Base-by-base conservation (phyloP, 2,329 filamentous ascomycete genomes). In the Leptographium lundbergii region DNA sequence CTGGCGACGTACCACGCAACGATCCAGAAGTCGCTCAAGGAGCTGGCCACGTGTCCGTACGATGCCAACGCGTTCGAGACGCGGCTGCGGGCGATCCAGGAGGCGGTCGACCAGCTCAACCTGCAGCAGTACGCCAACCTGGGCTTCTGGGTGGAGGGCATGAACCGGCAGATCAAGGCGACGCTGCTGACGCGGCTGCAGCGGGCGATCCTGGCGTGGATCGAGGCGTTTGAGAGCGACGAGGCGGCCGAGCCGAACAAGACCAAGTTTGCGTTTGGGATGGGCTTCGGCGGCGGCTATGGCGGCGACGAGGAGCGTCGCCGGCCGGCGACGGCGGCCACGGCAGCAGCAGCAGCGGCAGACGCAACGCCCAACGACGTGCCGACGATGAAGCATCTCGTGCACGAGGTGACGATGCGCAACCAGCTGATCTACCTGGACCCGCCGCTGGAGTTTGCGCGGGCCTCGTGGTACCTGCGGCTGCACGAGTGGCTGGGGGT, bases 391-490 rank as follows among this genome's bases (percentile, higher is more conserved):
- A 85, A 81, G 66, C 82, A 81, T 34, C 80, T 95, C 27, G 80
- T 94, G 19, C 89, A 96, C 65, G 94, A 99, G 70, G 87, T 99
- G 58, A 94, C 90, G 6, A 99, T 99, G 90, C 88, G 89, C 36
- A 97, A 97, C 67, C 94, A 99, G 71, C 88, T 96, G 64, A 96
- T 99, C 65, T 96, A 95, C 68, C 81, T 99, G 29, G 94, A 96
- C 57, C 95, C 94, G 4, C 94, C 94, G 6, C 77, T 97, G 57
- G 91, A 96, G 69, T 94, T 86, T 69, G 91, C 94, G 19, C 84
- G 91, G 64, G 91, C 92, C 14, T 92, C 87, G 69, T 99, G 95
- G 94, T 89, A 95, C 68, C 79, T 87, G 22, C 91, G 96, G 65
- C 79, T 99, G 48, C 91, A 97, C 66, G 83, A 90, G 39, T 99